Base-by-base conservation (phyloP, 345 rosid species). In the Dipteronia dyeriana region DNA sequence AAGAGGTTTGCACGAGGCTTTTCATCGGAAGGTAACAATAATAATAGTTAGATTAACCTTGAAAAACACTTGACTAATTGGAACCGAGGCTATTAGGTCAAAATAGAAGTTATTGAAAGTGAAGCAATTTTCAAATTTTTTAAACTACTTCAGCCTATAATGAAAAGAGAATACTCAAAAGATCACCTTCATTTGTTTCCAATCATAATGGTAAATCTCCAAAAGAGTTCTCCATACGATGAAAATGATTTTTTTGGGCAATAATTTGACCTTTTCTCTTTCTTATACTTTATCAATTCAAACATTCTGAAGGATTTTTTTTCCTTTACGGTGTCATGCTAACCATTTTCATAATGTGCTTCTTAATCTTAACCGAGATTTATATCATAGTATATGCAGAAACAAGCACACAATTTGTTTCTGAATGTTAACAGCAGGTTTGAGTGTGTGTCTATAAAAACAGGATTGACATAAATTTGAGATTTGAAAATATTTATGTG, bases 1-100 rank as follows among this genome's bases (percentile, higher is more conserved):
- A 20, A 96, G 98, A 74, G 98, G 98, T 43, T 76, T 81, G 68
- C 97, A 96, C 26, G 98, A 92, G 85, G 97, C 92, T 69, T 82
- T 87, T 68, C 98, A 94, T 71, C 82, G 91, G 66, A 94, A 91
- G 96, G 96, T 94, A 80, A 64, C 51, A 45, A 54, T 45, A 12
- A 10, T 26, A 54, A 5, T 11, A 16, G 54, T 17, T 29, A 11
- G 5, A 9, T 41, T 5, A 2, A 62, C 16, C 29, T 23, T 10
- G 17, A 8, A 39, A 26, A 26, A 63, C 9, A 0, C 41, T 26
- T 63, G n/a, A 25, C 14, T 23, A 63, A 4, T 26, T 62, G 12
- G 4, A 62, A 62, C 53, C 53, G 11, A 49, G 53, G 12, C 53
- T 16, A 49, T 45, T 45, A 11, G 8, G 51, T 45, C 51, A 45